These are phyloP conservation scores for Pichia occidentalis DNA, from an alignment of 805 yeast species.

Conservation along the genomic window DNA sequence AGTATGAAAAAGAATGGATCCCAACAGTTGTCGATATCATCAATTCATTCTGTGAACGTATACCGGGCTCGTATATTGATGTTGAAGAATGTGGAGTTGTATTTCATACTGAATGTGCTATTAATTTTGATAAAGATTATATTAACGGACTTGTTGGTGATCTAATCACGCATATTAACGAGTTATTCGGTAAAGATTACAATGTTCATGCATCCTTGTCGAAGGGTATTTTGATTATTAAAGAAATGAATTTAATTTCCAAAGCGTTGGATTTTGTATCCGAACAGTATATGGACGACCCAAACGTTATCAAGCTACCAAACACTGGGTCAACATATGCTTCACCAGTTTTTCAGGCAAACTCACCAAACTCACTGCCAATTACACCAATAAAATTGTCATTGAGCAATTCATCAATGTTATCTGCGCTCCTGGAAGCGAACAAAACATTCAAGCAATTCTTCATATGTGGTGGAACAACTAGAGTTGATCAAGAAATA, in stretches of 20 bases:
- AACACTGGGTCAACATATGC: conserved; percentile 10
- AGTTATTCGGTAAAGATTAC: conserved; percentile 48
- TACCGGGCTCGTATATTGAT: conserved; percentile 71
- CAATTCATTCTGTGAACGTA: conserved; percentile 59
- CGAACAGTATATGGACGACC: conserved; percentile 23
- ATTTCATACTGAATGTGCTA: conserved; percentile 67
- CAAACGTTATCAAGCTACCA: conserved; percentile 15
- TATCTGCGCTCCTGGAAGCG: neutral
- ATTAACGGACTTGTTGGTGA: conserved; percentile 72
- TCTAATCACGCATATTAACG: conserved; percentile 77
- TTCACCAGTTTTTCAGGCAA: conserved; percentile 10
- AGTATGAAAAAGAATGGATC: conserved; percentile 50
- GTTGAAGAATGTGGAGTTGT: conserved; percentile 70
- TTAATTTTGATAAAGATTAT: conserved; percentile 55
- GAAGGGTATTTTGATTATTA: conserved; percentile 63
- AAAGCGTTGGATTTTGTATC: conserved; percentile 52
- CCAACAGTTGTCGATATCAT: conserved; percentile 49
- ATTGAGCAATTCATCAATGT: neutral
- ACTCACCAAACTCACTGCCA: neutral
- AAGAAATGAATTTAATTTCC: conserved; percentile 51
- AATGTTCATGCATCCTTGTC: conserved; percentile 75
- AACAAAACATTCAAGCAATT: conserved; percentile 34
- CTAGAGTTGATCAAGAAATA: conserved; percentile 63
- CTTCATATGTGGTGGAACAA: conserved; percentile 58
- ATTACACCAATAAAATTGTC: conserved; percentile 2